Evolutionary conservation across 2,329 filamentous ascomycete species (phyloP), one percentile per base, ranked within the genome.

Genomic region (Arthrobotrys entomopaga): DNA sequence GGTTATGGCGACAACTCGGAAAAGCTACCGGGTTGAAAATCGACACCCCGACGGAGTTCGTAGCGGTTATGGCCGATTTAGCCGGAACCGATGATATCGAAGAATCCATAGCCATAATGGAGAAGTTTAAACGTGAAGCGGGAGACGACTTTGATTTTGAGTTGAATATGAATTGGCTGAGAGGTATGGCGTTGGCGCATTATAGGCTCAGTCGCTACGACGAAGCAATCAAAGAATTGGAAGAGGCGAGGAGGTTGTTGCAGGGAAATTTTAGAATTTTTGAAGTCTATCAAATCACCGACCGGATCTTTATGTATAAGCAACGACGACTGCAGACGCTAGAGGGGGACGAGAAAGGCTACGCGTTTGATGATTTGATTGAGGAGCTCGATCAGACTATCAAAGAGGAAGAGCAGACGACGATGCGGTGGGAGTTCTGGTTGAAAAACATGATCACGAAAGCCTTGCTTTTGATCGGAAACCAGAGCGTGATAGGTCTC

Each of bases 331-430:
- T 74, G 0, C 38, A 48, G 4, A 67, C 63, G n/a, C 46, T 74
- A 6, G 43, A 65, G 24, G 63, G 57, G 1, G 52, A 67, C 1
- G 63, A 74, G 11, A 59, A 61, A 20, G 63, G 56, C 15, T 63
- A 67, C 16, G 70, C 70, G n/a, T 64, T 74, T 16, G 70, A 74
- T 29, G 70, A 74, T n/a, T 38, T 74, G 2, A 26, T 74, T 4
- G 70, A 74, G 16, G 70, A 74, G 16, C 49, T 74, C 15, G 57
- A 49, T 19, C 40, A 42, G 6, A 43, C 63, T 10, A 74, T 67
- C 13, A 20, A 26, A 13, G 63, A 61, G 24, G 57, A 61, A 2
- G 38, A 60, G 16, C 11, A 22, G 3, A 52, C 43, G 5, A n/a
- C 7, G 3, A 58, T 38, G 20, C 38, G 54, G 8, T 64, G 56